Evolutionary conservation across 805 yeast genomes (phyloP).

Genomic region (Brettanomyces custersianus): DNA sequence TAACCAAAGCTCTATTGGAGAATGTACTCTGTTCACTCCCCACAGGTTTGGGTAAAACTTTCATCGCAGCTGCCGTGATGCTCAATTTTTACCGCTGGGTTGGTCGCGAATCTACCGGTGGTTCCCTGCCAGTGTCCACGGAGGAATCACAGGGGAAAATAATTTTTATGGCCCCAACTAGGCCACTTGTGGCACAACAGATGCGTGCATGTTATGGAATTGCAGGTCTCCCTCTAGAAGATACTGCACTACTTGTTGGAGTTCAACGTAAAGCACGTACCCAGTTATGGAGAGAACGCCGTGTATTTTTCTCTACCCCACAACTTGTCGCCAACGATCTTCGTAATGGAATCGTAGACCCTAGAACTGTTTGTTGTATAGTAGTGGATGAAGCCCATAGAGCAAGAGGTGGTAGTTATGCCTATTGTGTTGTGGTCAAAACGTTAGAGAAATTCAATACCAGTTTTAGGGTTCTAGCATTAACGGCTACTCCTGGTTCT

Average conservation of each 20-base stretch:
- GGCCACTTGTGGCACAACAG: conserved; percentile 94
- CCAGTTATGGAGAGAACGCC: conserved; percentile 65
- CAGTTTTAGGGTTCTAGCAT: conserved; percentile 68
- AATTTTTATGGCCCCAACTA: conserved; percentile 93
- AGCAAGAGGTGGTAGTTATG: conserved; percentile 73
- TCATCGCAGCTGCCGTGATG: conserved; percentile 92
- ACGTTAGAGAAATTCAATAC: conserved; percentile 53
- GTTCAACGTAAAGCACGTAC: conserved; percentile 50
- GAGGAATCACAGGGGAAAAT: conserved; percentile 46
- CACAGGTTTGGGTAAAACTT: conserved; percentile 95
- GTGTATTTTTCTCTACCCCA: conserved; percentile 91
- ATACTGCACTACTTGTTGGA: conserved; percentile 67
- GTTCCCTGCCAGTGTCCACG: background rate
- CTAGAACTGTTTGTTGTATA: conserved; percentile 62
- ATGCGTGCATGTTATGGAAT: conserved; percentile 84
- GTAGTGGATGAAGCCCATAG: conserved; percentile 96
- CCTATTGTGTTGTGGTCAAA: conserved; percentile 77
- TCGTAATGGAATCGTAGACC: conserved; percentile 63
- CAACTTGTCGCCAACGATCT: conserved; percentile 93
- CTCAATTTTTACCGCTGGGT: conserved; percentile 86
- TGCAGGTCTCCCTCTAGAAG: conserved; percentile 70
- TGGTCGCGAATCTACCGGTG: background rate
- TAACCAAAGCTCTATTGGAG: conserved; percentile 57
- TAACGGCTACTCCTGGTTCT: conserved; percentile 95
- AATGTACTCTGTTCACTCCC: conserved; percentile 88